phyloP scores from a whole-genome alignment of 2,329 filamentous ascomycete genomes.

The Lecanosticta acicola region DNA sequence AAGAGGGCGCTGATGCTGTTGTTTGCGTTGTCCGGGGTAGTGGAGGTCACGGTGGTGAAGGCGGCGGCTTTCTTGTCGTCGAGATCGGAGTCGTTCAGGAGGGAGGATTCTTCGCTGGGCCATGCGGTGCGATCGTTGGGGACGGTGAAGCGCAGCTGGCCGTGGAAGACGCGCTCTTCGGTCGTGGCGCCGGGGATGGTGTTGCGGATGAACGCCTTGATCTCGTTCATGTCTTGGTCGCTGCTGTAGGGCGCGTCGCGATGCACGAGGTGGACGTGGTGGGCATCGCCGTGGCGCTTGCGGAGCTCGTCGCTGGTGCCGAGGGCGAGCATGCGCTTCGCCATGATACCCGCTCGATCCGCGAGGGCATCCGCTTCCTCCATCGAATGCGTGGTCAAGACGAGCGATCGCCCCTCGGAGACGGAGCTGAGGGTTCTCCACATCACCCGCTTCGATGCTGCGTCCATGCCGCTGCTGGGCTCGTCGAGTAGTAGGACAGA shows the following conservation, averaged over 20 bases:
- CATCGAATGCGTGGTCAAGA: conserved; percentile 92
- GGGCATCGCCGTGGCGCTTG: conserved; percentile 67
- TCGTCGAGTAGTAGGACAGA: conserved; percentile 83
- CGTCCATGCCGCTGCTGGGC: conserved; percentile 82
- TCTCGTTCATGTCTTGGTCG: conserved; percentile 59
- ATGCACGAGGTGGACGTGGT: conserved; percentile 77
- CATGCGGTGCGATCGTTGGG: conserved; percentile 39
- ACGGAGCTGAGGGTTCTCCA: conserved; percentile 77
- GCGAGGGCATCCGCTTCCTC: conserved; percentile 90
- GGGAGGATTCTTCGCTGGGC: conserved; percentile 13
- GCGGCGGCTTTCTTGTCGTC: conserved; percentile 13
- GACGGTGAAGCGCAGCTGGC: conserved; percentile 79
- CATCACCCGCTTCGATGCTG: conserved; percentile 85
- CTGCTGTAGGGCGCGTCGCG: conserved; percentile 67
- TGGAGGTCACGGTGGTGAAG: conserved; percentile 4
- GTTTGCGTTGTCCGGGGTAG: conserved; percentile 4
- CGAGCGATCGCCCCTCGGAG: conserved; percentile 69
- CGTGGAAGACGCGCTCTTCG: conserved; percentile 72
- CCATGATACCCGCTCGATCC: conserved; percentile 77
- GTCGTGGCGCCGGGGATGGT: conserved; percentile 61
- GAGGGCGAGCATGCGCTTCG: conserved; percentile 75
- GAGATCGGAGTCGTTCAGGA: conserved; percentile 8
- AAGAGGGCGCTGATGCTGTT: conserved; percentile 63
- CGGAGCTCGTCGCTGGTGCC: conserved; percentile 70
- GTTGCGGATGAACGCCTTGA: conserved; percentile 60